Base-by-base conservation (phyloP, 257 asterid genomes). In the Oldenlandia corymbosa region DNA sequence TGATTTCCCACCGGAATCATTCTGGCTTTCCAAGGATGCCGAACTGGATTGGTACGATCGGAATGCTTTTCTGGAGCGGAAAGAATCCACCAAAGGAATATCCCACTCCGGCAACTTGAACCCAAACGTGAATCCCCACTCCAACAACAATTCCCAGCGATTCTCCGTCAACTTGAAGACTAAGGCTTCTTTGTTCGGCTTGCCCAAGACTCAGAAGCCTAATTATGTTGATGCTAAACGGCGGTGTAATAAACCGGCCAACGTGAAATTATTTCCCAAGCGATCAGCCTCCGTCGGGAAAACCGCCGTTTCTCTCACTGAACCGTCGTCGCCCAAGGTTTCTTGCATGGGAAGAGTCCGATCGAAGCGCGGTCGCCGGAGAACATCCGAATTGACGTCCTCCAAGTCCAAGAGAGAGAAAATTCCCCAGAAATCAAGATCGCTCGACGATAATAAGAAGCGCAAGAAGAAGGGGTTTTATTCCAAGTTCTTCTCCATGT, bases 291-390 rank as follows among this genome's bases (percentile, higher is more conserved):
- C 94, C 1, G 68, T 56, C 1, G 81, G 78, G 2, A 84, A 80
- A 63, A 52, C 85, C 10, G 52, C 80, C 17, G 76, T 50, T 21
- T 58, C 76, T 1, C 56, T 62, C 27, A 79, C 72, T 1, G 98
- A 91, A 74, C 98, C 98, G 63, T 82, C 90, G 1, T 91, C 98
- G 0, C 98, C 98, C 14, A 86, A 86, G 82, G 98, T 91, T 8
- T 91, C 98, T 0, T 91, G 98, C 52, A 88, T 89, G 73, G 98
- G 98, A 46, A 80, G 94, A 72, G 96, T 91, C 45, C 70, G 95
- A 67, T 91, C 96, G 16, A 91, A 88, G 81, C 88, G 86, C 21
- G 47, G 87, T 32, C 80, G 98, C 39, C 83, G 94, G 54, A 65
- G 87, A 68, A 78, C 95, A 1, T 34, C 61, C 0, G 76, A 68